Base-by-base conservation (phyloP, 192 early-diverging fungal species). In the Phycomyces blakesleeanus region DNA sequence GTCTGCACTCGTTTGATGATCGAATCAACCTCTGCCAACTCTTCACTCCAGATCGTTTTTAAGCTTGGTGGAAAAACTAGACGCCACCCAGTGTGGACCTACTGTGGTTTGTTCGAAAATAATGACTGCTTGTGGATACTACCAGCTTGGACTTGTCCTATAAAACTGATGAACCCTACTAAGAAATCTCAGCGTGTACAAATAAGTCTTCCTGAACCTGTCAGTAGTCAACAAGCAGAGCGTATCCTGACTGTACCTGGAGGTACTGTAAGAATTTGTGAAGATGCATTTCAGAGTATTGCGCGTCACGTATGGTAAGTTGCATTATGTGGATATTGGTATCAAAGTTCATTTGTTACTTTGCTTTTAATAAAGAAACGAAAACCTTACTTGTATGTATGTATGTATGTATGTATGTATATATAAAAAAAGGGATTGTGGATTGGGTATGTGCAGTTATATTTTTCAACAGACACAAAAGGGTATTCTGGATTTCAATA, bases 241-340 rank as follows among this genome's bases (percentile, higher is more conserved):
- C 22, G 70, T 3, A 39, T 41, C 8, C n/a, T 66, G 25, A 20
- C 47, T n/a, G 15, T 39, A 5, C 6, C 22, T n/a, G 14, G 27
- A 44, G 24, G 39, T 14, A 12, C 26, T 7, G 12, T 42, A 8
- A 44, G 40, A 14, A 65, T 72, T 25, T 47, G 64, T 15, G 70
- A 72, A 66, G 70, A 72, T 51, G 58, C 58, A 42, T 41, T 55
- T 51, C 51, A 72, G 55, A 72, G 64, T 20, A 72, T 72, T 37
- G 70, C 70, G 25, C 27, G 70, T 34, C 70, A 72, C 44, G 54
- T 72, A 40, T 72, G 70, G 70, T 72, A 66, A 14, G 51, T 14
- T n/a, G n/a, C n/a, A n/a, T n/a, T n/a, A n/a, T n/a, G n/a, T n/a
- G n/a, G n/a, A n/a, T n/a, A n/a, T n/a, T n/a, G n/a, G n/a, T n/a